Conservation (phyloP, 106 monocot species). For the Ottelia alismoides region DNA sequence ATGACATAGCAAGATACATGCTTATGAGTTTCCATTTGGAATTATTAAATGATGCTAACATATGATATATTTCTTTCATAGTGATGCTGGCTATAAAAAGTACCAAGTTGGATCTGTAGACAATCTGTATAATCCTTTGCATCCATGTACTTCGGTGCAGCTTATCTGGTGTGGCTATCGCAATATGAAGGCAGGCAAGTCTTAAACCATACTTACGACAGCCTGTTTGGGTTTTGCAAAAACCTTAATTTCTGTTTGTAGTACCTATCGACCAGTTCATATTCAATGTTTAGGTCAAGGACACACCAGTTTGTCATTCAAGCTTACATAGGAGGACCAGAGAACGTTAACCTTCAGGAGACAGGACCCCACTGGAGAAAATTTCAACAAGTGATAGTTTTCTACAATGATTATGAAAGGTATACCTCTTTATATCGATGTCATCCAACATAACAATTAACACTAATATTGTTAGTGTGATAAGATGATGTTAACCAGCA, state of each 20-base stretch:
- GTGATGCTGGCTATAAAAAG: constrained; percentile 50
- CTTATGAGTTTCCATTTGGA: background rate
- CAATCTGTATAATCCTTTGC: constrained; percentile 89
- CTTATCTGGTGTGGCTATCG: constrained; percentile 77
- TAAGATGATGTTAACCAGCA: background rate
- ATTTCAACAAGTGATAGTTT: constrained; percentile 42
- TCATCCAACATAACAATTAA: no score
- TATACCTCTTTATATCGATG: constrained; percentile 19
- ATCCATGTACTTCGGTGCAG: constrained; percentile 93
- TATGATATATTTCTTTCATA: constrained; percentile 51
- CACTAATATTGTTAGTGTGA: background rate
- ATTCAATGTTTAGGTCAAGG: constrained; percentile 36
- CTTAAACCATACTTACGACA: background rate
- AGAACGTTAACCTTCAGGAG: constrained; percentile 73
- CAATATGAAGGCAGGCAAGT: constrained; percentile 87
- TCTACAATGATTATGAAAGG: constrained; percentile 45
- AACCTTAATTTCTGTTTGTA: background rate
- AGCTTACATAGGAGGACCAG: constrained; percentile 80
- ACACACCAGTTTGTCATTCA: constrained; percentile 71
- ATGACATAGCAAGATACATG: no score
- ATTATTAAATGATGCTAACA: no score
- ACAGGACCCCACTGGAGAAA: constrained; percentile 65
- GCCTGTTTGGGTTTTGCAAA: background rate
- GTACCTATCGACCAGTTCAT: background rate
- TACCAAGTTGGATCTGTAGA: constrained; percentile 75